Evolutionary conservation across 352 stramenopile genomes (phyloP), one percentile per base, ranked within the genome.

Genomic region (Pythium brassicae): DNA sequence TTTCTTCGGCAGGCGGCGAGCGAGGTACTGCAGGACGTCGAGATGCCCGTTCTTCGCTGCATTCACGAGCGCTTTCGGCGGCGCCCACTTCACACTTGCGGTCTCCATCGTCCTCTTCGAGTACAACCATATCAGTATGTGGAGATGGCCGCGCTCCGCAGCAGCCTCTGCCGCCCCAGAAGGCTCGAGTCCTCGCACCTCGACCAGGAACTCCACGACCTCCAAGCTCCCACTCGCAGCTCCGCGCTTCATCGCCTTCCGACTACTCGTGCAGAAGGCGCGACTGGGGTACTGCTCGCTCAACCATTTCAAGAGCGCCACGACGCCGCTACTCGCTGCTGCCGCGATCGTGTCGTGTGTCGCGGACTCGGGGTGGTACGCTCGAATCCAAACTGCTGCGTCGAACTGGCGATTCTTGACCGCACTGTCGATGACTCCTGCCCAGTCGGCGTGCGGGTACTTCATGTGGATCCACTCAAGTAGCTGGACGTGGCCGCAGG

Each of bases 391-490:
- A 23, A 66, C 55, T 19, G 88, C 68, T 9, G 79, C 68, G 1
- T 70, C 60, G 42, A 90, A 68, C 45, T 82, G 62, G 10, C 78
- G 74, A 27, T 69, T 53, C 4, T 66, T 67, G 2, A 76, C 78
- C 22, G 74, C 78, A 32, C 59, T 69, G 34, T 87, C 73, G 55
- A 89, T 87, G 4, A 74, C 74, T 11, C 65, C 53, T 7, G 60
- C 81, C 10, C 76, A 74, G 43, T 69, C 82, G 14, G 69, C 74
- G 43, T 81, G 68, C 1, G 39, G 50, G 19, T 78, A 59, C 40
- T 87, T 68, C 14, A 61, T 51, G 40, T 87, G 78, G 6, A 89
- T 54, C 63, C 68, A 89, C 23, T 61, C 45, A 1, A 91, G 72
- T 26, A 86, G 67, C 2, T 72, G 25, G 39, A 89, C 50, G 48